Evolutionary conservation across 2,329 filamentous ascomycete species (phyloP).

Genomic region (Pleomassaria siparia): DNA sequence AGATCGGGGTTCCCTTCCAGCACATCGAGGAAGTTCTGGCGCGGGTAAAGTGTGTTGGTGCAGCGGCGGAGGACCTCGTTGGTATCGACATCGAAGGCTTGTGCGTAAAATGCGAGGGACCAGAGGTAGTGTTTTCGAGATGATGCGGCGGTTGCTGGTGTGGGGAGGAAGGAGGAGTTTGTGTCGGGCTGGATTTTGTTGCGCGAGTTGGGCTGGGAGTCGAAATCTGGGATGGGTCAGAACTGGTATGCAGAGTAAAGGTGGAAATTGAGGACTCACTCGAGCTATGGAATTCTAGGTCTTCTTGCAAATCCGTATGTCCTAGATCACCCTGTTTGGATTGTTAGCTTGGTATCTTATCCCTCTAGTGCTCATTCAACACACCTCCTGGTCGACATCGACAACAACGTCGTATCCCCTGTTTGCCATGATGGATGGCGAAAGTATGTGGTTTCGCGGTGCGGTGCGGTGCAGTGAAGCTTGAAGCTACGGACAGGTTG

Average conservation of each 20-base stretch:
- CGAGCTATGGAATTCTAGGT: slow-evolving; percentile 97
- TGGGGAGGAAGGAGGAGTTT: slow-evolving; percentile 43
- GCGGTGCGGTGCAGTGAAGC: background rate
- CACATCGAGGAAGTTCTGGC: slow-evolving; percentile 94
- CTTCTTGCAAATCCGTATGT: slow-evolving; percentile 96
- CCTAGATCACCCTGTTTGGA: slow-evolving; percentile 84
- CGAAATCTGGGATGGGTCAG: slow-evolving; percentile 61
- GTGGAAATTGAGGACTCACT: slow-evolving; percentile 48
- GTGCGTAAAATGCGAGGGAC: slow-evolving; percentile 89
- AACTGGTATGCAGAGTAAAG: slow-evolving; percentile 3
- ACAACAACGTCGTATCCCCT: slow-evolving; percentile 97
- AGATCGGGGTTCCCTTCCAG: slow-evolving; percentile 95
- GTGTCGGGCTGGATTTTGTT: slow-evolving; percentile 51
- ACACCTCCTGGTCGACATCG: slow-evolving; percentile 92
- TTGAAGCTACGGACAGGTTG: background rate
- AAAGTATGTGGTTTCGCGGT: slow-evolving; percentile 11
- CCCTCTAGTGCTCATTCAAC: slow-evolving; percentile 11
- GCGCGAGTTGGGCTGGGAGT: slow-evolving; percentile 56
- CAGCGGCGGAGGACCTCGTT: slow-evolving; percentile 84
- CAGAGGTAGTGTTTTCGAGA: slow-evolving; percentile 80
- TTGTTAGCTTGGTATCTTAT: slow-evolving; percentile 16
- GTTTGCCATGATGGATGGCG: slow-evolving; percentile 63
- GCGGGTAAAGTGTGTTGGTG: slow-evolving; percentile 83
- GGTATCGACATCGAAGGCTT: slow-evolving; percentile 99
- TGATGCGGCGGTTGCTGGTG: slow-evolving; percentile 27